Conservation (phyloP, 2,329 filamentous ascomycete genomes). For the Paracorniculantispora psalliotae region DNA sequence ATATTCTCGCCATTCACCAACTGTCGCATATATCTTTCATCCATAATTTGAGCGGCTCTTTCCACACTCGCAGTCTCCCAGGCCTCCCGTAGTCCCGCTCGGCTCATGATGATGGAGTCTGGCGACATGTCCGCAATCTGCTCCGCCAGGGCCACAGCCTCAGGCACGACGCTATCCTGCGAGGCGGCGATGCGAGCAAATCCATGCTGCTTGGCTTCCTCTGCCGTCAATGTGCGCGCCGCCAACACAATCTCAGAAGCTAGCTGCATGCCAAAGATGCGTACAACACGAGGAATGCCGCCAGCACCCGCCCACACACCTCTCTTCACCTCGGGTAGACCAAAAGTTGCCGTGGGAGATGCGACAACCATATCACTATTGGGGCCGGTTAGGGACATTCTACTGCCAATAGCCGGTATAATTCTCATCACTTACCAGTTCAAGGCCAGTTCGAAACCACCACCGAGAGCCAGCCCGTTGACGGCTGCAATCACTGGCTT, state of each 20-base stretch:
- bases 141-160: slow-evolving; percentile 31
- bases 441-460: slow-evolving; percentile 52
- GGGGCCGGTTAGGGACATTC: not conserved
- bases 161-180: slow-evolving; percentile 31
- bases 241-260: slow-evolving; percentile 47
- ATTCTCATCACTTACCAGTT: slow-evolving; percentile 39
- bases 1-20: slow-evolving; percentile 42
- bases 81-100: slow-evolving; percentile 32
- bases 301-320: slow-evolving; percentile 51
- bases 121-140: slow-evolving; percentile 29
- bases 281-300: slow-evolving; percentile 45
- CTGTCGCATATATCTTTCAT: slow-evolving; percentile 35
- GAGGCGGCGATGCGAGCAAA: slow-evolving; percentile 30
- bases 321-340: slow-evolving; percentile 48
- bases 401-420: not conserved
- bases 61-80: slow-evolving; percentile 39
- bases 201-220: slow-evolving; percentile 33
- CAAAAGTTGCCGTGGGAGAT: slow-evolving; percentile 45
- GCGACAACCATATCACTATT: slow-evolving; percentile 50
- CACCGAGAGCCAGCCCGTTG: slow-evolving; percentile 53
- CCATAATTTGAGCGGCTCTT: slow-evolving; percentile 32
- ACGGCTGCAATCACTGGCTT: slow-evolving; percentile 57
- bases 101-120: slow-evolving; percentile 36
- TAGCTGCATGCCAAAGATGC: slow-evolving; percentile 39
- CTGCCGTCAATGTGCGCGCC: slow-evolving; percentile 38